Base-by-base conservation (phyloP, 306 rosid genomes). In the Comarum palustre region DNA sequence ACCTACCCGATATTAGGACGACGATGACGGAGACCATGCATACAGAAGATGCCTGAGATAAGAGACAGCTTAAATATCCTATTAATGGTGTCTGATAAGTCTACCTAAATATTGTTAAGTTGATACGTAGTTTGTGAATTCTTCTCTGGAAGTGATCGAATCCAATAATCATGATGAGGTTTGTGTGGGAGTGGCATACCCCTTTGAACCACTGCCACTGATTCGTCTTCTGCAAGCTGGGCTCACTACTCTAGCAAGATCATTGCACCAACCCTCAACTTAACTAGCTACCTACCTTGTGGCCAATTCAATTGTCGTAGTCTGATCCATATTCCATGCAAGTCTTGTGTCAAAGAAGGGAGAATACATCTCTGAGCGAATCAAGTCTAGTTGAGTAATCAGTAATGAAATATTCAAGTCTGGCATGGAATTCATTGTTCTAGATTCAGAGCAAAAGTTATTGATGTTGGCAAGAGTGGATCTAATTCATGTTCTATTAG, bases 61-160 rank as follows among this genome's bases (percentile, higher is more conserved):
- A 34, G 73, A 68, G 24, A 31, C 60, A 47, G 6, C 32, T 19
- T 47, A 48, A 36, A 55, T 20, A 13, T 39, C 41, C 29, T 41
- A 59, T 76, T 81, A 66, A 76, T 76, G 78, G 27, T 24, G 31
- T 81, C 84, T 81, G 84, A 81, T 78, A 67, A 57, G 58, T 59
- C 72, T 52, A 81, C 84, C 72, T 19, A 81, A 76, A 32, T 34
- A 2, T 62, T 66, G 59, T 67, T 75, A n/a, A 41, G 38, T 50
- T 41, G 61, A 64, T 67, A 24, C 3, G 13, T 13, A 58, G 42
- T 16, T 32, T 65, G 24, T 66, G 27, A 47, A 51, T 73, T 66
- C 17, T 34, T 34, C 15, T 34, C 31, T 14, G 47, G 25, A 41
- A 6, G 65, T 6, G 42, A 31, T 31, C 41, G 41, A 72, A 58